Percentiles rank a stretch among this genome's conserved stretches.
Evolutionary conservation across 345 rosid species (phyloP).

Genomic region (Corymbia maculata): DNA sequence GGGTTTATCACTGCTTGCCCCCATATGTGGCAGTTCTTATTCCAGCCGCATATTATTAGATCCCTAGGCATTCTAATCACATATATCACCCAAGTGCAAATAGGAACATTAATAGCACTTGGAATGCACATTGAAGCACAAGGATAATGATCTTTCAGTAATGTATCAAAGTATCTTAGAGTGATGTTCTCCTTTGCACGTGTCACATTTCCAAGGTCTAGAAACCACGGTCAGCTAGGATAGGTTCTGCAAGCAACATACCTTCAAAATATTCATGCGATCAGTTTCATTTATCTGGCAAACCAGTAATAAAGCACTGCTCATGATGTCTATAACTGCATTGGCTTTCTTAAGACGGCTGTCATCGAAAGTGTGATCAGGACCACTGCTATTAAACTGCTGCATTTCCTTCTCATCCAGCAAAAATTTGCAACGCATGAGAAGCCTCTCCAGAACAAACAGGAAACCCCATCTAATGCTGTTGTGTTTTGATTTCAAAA

Average conservation of each 20-base stretch:
- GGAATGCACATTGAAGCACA: background rate
- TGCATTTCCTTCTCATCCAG: slow-evolving; percentile 83
- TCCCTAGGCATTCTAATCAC: background rate
- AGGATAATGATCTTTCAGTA: background rate
- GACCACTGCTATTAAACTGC: slow-evolving; percentile 27
- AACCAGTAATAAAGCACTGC: slow-evolving; percentile 80
- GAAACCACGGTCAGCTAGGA: background rate
- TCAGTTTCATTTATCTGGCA: slow-evolving; percentile 87
- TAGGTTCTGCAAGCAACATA: slow-evolving; percentile 15
- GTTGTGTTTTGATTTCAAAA: slow-evolving; percentile 76
- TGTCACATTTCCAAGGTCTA: background rate
- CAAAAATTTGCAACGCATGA: slow-evolving; percentile 86
- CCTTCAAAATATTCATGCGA: slow-evolving; percentile 90
- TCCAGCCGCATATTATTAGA: background rate
- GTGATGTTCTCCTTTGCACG: background rate
- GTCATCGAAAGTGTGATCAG: slow-evolving; percentile 29
- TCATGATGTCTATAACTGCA: slow-evolving; percentile 90
- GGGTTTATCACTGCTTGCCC: background rate
- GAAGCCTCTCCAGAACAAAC: slow-evolving; percentile 88
- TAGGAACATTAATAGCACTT: background rate
- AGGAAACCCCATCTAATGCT: slow-evolving; percentile 82
- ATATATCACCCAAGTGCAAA: background rate
- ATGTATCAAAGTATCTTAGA: background rate
- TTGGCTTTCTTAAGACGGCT: slow-evolving; percentile 84
- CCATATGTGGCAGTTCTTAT: background rate